Base-by-base conservation (phyloP, 2,329 filamentous ascomycete species). In the Ustulina deusta region DNA sequence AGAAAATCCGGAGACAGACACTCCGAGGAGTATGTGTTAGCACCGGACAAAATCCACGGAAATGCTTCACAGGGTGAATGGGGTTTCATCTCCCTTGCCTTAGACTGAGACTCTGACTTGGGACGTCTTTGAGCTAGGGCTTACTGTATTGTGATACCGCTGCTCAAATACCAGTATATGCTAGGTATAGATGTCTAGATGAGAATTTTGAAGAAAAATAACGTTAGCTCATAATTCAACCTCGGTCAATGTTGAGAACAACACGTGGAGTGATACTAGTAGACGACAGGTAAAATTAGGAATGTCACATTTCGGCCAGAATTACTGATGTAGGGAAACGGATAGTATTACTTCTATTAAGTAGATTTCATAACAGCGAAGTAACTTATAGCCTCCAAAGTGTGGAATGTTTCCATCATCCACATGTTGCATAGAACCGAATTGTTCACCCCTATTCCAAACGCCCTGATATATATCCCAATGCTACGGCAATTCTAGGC, bases 381-480 rank as follows among this genome's bases (percentile, higher is more conserved):
- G n/a, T 56, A 6, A 44, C n/a, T 10, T 29, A 25, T 36, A 52
- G 7, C 9, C 27, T 15, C 6, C 20, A 6, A 17, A 57, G 29
- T 9, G 20, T 11, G 34, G 34, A 20, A 29, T 32, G 27, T 44
- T 52, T 38, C 22, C 10, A 3, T 54, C 56, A 32, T 54, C 29
- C 38, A 46, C 10, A n/a, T 25, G 20, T 20, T 22, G 20, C 10
- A 25, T 25, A 46, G 20, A 46, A 22, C 25, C 6, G 42, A 46
- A 10, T 46, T 3, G 29, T 5, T 17, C 2, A 15, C 62, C 15
- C 51, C 2, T 38, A 42, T 65, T 52, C 56, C 61, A 25, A 65
- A 62, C 66, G 66, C 66, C 66, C 1, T 10, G 29, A 48, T 17
- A 52, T 63, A 67, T 59, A 54, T 46, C 34, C 13, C 20, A 10